Conservation (phyloP, 2,329 filamentous ascomycete genomes). For the Fusarium veterinarium region DNA sequence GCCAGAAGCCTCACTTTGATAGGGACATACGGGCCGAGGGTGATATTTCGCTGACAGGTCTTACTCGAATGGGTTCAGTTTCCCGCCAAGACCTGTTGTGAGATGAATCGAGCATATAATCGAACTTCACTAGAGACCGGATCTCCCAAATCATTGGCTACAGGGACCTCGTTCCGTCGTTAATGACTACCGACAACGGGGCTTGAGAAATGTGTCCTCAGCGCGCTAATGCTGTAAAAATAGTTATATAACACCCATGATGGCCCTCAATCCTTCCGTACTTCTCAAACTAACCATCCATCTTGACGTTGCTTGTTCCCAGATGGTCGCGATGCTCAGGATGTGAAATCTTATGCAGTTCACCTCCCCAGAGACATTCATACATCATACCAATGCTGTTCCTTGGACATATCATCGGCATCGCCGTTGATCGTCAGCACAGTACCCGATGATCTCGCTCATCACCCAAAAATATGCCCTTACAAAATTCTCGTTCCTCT, state of each 20-base stretch:
- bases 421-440: background rate
- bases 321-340: fast-evolving
- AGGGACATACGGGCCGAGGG: fast-evolving
- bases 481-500: background rate
- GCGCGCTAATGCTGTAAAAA: background rate
- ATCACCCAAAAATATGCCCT: background rate
- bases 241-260: background rate
- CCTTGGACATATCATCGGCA: background rate
- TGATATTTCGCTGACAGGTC: background rate
- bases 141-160: background rate
- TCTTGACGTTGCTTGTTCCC: fast-evolving
- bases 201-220: background rate
- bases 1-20: too few relatives aligned
- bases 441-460: fast-evolving
- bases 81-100: background rate
- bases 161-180: background rate
- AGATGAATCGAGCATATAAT: background rate
- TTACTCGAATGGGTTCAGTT: fast-evolving
- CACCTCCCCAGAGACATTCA: fast-evolving
- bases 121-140: fast-evolving
- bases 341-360: background rate
- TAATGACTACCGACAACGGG: background rate
- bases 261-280: background rate
- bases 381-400: fast-evolving
- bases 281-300: background rate